Evolutionary conservation across 169 alveolate species (phyloP), one percentile per base, ranked within the genome.

Genomic region (Eimeria tenella): DNA sequence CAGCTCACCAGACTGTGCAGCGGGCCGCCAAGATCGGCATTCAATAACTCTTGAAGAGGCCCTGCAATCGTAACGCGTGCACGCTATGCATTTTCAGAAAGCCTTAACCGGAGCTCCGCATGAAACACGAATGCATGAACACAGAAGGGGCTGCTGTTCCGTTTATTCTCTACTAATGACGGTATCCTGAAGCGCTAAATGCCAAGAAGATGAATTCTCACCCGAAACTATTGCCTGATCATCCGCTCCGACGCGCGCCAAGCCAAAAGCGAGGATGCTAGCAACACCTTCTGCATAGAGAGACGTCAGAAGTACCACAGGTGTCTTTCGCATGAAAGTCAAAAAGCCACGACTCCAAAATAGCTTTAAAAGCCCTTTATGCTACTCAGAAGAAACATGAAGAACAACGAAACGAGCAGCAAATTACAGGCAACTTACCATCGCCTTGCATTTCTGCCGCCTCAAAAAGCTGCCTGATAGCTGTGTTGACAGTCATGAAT

Each of bases 161-260:
- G 82, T 4, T 15, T 23, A 15, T 60, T n/a, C 81, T 17, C 62
- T 49, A 50, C 15, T 6, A 8, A 19, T 49, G 6, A 74, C 53
- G n/a, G 58, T 50, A 21, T 42, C 21, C n/a, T 42, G n/a, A 2
- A 6, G 84, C 10, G 5, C 19, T 9, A 58, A 17, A 74, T 49
- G 58, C 19, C 58, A 17, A 49, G 42, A 42, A 49, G 84, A 15
- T 17, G 58, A 15, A 74, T 11, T 8, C 82, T 21, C 81, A 94
- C 96, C 96, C 0, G 94, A 94, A 8, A 60, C 60, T 17, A 94
- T 94, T 71, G 19, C 19, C 86, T 94, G 94, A 52, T 84, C 73
- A 25, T 56, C 93, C 4, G 96, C 90, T 11, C 96, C 96, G 4
- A 94, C 62, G 1, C 96, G 89, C 4, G 96, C 96, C 90, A 94